A percentile compares a stretch with the other conserved stretches of the same genome.
These are phyloP conservation scores for Saccharomycopsis sp. DNA, from an alignment of 805 yeast genomes.

Conservation along the genomic window DNA sequence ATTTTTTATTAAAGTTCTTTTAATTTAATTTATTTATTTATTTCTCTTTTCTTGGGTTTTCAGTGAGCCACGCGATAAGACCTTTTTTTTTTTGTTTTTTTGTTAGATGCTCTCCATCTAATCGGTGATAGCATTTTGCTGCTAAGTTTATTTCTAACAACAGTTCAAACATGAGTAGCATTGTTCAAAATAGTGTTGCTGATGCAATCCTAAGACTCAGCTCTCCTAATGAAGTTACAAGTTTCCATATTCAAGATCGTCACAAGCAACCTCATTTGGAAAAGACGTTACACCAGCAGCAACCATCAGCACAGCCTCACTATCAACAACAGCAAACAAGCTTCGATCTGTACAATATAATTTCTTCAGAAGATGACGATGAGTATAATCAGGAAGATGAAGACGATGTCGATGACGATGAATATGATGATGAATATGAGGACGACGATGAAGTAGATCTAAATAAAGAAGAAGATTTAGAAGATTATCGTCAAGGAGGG, in stretches of 20 bases:
- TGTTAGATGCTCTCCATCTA: no score
- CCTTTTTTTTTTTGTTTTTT: no score
- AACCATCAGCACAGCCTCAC: background rate
- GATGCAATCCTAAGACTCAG: conserved; percentile 2
- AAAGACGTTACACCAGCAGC: background rate
- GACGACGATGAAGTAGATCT: conserved; percentile 30
- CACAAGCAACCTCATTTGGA: background rate
- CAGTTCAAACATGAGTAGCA: conserved; percentile 6
- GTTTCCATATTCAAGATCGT: background rate
- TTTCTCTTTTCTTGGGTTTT: no score
- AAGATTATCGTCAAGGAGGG: conserved; percentile 88
- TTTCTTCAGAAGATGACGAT: conserved; percentile 9
- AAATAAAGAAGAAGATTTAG: conserved; percentile 73
- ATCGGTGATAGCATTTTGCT: no score
- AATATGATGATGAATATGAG: conserved; percentile 28
- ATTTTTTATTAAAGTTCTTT: no score
- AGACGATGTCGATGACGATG: conserved; percentile 25
- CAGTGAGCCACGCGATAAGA: no score
- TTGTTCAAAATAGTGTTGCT: conserved; percentile 8
- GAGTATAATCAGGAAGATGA: no score
- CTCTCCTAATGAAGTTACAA: background rate
- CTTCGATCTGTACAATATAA: no score
- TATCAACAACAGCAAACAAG: no score
- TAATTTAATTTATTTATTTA: no score
- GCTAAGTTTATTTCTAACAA: no score